A percentile compares a stretch with the other conserved stretches of the same genome.
phyloP scores from a whole-genome alignment of 805 yeast species.

The Brettanomyces nanus region DNA sequence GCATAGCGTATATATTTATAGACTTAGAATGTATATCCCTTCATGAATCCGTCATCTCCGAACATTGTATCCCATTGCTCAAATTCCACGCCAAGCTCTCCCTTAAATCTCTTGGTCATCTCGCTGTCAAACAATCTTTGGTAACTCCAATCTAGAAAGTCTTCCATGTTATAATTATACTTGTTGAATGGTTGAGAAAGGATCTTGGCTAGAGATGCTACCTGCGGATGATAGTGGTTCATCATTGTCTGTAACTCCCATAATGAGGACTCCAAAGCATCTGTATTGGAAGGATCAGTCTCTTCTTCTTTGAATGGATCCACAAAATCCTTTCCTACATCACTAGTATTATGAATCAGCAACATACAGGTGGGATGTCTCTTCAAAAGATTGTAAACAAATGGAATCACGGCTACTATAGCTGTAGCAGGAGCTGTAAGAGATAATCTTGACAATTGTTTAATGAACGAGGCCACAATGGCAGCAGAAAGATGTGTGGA shows the following conservation, averaged over 20 bases:
- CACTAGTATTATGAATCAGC: conserved; percentile 54
- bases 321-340: conserved; percentile 25
- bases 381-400: conserved; percentile 79
- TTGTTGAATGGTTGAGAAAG: conserved; percentile 87
- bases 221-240: conserved; percentile 89
- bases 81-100: conserved; percentile 72
- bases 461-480: conserved; percentile 83
- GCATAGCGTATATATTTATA: conserved; percentile 1
- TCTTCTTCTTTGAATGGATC: conserved; percentile 69
- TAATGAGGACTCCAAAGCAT: conserved; percentile 75
- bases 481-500: conserved; percentile 83
- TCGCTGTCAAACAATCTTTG: conserved; percentile 57
- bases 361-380: conserved; percentile 94
- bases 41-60: conserved; percentile 20
- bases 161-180: conserved; percentile 82
- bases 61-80: conserved; percentile 42
- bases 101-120: conserved; percentile 52
- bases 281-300: conserved; percentile 65
- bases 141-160: conserved; percentile 89
- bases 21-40: conserved; percentile 12
- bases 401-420: conserved; percentile 80
- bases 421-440: conserved; percentile 83
- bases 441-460: conserved; percentile 66
- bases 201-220: conserved; percentile 83
- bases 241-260: conserved; percentile 83